Base-by-base conservation (phyloP, 176 grass and related monocot genomes). In the Themeda triandra region DNA sequence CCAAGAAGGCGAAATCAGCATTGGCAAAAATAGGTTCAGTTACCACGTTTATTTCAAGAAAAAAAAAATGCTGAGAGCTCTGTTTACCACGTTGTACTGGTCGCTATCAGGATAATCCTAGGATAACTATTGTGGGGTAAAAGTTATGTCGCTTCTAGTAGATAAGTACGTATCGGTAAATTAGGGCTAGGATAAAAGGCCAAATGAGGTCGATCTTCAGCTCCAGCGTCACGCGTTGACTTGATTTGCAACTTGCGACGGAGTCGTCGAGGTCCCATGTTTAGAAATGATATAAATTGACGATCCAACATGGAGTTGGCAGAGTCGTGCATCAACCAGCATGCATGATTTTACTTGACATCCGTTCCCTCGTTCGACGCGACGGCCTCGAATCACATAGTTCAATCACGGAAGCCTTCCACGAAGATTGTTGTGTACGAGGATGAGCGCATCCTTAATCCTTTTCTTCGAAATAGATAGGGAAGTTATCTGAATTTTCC, bases 71-170 rank as follows among this genome's bases (percentile, higher is more conserved):
- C 0, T 8, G n/a, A 41, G 21, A 41, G 11, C 37, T 53, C 41
- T 46, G 35, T 76, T 76, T 77, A 77, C 73, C 83, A 78, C 2
- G 35, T 73, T 66, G 21, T 36, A 36, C 30, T 69, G 21, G 67
- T 83, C 66, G 29, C 41, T 91, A 49, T 85, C 64, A 76, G 21
- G 67, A 48, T 18, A 15, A 49, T 39, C n/a, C n/a, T n/a, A n/a
- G n/a, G 6, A 21, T 32, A 24, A 28, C 37, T 39, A 10, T 2
- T 1, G 49, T 10, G 28, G 15, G 7, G 44, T 73, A 29, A 66
- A 73, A 44, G 23, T 24, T 3, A 5, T 12, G 4, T 48, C 45
- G 17, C 56, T 73, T 86, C 35, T 49, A 60, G 6, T 63, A 37
- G 56, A 60, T 60, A 60, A 12, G 54, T 10, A n/a, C 0, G 54